Conservation (phyloP, 495 filamentous ascomycete genomes). For the Margaritispora aquatica region DNA sequence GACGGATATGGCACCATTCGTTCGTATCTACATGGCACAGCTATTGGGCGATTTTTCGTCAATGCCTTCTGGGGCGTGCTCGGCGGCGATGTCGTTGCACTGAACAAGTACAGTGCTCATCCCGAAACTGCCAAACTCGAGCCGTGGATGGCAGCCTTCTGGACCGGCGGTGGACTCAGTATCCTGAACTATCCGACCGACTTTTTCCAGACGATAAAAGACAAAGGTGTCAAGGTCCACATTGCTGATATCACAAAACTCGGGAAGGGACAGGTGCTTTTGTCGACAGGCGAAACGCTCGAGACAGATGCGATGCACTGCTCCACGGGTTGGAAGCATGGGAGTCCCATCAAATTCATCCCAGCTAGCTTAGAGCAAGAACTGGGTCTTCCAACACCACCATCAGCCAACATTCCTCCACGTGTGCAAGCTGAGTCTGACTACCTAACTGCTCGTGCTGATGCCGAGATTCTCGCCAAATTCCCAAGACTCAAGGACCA, state of each 20-base stretch:
- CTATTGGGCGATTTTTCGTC: slow-evolving; percentile 60
- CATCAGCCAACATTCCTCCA: background rate
- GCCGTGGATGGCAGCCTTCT: slow-evolving; percentile 60
- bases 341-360: slow-evolving; percentile 56
- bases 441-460: slow-evolving; percentile 35
- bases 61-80: slow-evolving; percentile 63
- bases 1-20: slow-evolving; percentile 36
- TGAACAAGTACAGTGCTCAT: slow-evolving; percentile 54
- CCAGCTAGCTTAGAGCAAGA: slow-evolving; percentile 36
- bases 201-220: slow-evolving; percentile 55
- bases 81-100: slow-evolving; percentile 48
- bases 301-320: slow-evolving; percentile 60
- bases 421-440: background rate
- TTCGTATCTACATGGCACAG: slow-evolving; percentile 58
- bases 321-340: slow-evolving; percentile 62
- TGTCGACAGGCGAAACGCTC: slow-evolving; percentile 49
- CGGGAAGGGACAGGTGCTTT: slow-evolving; percentile 39
- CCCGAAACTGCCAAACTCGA: slow-evolving; percentile 58
- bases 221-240: slow-evolving; percentile 54
- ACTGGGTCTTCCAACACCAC: slow-evolving; percentile 22
- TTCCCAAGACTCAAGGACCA: slow-evolving; percentile 57
- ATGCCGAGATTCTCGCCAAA: slow-evolving; percentile 56
- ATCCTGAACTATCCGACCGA: slow-evolving; percentile 67
- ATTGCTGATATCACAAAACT: slow-evolving; percentile 55
- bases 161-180: slow-evolving; percentile 51